Percentiles rank a stretch among this genome's conserved stretches.
phyloP scores from a whole-genome alignment of 176 grass and related monocot species.

The Dendrocalamus sinicus region DNA sequence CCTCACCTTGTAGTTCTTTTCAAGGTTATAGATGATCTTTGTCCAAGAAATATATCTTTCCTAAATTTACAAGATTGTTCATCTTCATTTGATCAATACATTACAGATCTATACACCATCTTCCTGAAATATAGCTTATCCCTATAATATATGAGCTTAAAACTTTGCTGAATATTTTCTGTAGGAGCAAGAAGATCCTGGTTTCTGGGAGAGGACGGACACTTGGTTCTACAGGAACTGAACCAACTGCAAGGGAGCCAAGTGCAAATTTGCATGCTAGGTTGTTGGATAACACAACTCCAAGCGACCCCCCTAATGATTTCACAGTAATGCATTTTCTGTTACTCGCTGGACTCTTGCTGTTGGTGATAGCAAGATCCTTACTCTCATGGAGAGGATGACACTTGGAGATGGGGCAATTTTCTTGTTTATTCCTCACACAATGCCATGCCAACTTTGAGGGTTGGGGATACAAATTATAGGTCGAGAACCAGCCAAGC shows the following conservation, averaged over 20 bases:
- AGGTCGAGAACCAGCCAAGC: too few relatives aligned
- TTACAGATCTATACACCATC: conserved; percentile 27
- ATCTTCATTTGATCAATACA: conserved; percentile 9
- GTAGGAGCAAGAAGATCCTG: conserved; percentile 78
- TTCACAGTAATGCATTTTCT: conserved; percentile 78
- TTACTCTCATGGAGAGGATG: too few relatives aligned
- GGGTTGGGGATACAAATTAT: too few relatives aligned
- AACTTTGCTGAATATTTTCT: conserved; percentile 31
- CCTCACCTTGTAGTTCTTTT: background rate
- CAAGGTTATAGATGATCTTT: conserved; percentile 27
- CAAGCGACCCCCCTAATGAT: conserved; percentile 52
- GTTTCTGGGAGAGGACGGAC: conserved; percentile 85
- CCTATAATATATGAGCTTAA: conserved; percentile 21
- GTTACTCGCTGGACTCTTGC: too few relatives aligned
- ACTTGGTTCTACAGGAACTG: conserved; percentile 60
- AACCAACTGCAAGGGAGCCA: conserved; percentile 64
- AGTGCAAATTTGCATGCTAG: conserved; percentile 74
- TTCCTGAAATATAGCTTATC: conserved; percentile 28
- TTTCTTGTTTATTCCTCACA: too few relatives aligned
- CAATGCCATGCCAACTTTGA: too few relatives aligned
- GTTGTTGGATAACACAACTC: conserved; percentile 81
- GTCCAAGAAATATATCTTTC: background rate
- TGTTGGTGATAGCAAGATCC: too few relatives aligned
- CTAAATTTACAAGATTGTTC: conserved; percentile 2
- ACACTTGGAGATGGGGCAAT: too few relatives aligned